Evolutionary conservation across 768 basidiomycete genomes (phyloP), one percentile per base, ranked within the genome.

Genomic region (Calocybe cyanea): DNA sequence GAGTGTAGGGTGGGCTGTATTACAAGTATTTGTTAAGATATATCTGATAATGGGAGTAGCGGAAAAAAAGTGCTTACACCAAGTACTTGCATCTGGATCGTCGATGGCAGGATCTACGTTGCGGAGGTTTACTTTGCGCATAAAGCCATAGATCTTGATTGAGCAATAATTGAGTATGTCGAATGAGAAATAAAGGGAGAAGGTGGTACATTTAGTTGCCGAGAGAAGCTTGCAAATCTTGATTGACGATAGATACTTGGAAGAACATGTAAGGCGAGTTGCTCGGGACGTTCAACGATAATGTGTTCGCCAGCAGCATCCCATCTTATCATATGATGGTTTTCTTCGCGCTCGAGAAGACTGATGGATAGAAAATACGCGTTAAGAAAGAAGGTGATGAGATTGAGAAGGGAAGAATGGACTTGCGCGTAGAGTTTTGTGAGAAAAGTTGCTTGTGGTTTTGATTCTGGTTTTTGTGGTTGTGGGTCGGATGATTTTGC

Each of bases 271-370:
- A 92, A 79, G 2, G 92, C 92, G 48, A 96, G 84, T 64, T 94
- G 92, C 63, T 92, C 90, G 52, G 92, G 93, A 24, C 87, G 75
- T 61, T 94, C 92, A 45, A 96, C 92, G 67, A 96, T 92, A 75
- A 96, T 94, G 60, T 92, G 87, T 63, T 92, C 88, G 51, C 92
- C 93, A 17, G 85, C 83, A 13, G 87, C 85, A 62, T 93, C 92
- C 92, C 92, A 96, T 42, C 92, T 86, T 63, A 96, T 94, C 87
- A 95, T 94, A 64, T 92, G 88, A 57, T 93, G 88, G 67, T 94
- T 93, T 68, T 94, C 92, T 46, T 87, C 81, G 38, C 90, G 84
- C 64, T 92, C 91, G 61, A 92, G 81, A 40, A 92, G 83, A 41
- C 90, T 92, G 58, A 43, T 52, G 25, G 45, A 4, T n/a, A n/a